Evolutionary conservation across 768 basidiomycete species (phyloP), one percentile per base, ranked within the genome.

Genomic region (Podaxis carcinomalis): DNA sequence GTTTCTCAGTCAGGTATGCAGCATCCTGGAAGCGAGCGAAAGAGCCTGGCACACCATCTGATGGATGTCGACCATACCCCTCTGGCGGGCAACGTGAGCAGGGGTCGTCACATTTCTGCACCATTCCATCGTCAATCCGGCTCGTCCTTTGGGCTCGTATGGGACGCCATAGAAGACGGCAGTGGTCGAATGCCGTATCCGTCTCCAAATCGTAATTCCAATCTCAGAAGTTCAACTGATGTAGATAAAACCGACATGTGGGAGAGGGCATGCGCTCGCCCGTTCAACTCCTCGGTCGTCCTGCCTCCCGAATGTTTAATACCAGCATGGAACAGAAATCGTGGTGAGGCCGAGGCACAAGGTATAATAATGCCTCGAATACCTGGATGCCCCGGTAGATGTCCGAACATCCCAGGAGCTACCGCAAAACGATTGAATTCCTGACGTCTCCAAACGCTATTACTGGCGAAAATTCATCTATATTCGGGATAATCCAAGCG

Each of bases 41-140:
- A 16, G 25, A 49, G n/a, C 11, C 14, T 13, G 10, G 28, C 21
- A 50, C 60, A 71, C 69, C 62, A 72, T 54, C n/a, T 5, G 28
- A 40, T 68, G 28, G 21, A 64, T 61, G 50, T 68, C 62, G 5
- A 49, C 59, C 27, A 61, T 55, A 4, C 59, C 65, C 39, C 65
- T 57, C 51, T 47, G 54, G 28, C 55, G 40, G 5, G 42, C 59
- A 36, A 73, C 46, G 57, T 72, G 72, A 23, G 64, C 56, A 3
- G 65, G 51, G 5, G 68, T 68, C 23, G 58, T 70, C 16, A 70
- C 72, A 36, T 70, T 66, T 23, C 72, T 56, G 71, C 79, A 65
- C 80, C 79, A 64, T 71, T 75, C 64, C 73, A 72, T 73, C 65
- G 80, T 76, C 70, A 82, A 32, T 67, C 78, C 61, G 65, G 67